Evolutionary conservation across 2,329 filamentous ascomycete species (phyloP).

Genomic region (Trichoderma koningii): DNA sequence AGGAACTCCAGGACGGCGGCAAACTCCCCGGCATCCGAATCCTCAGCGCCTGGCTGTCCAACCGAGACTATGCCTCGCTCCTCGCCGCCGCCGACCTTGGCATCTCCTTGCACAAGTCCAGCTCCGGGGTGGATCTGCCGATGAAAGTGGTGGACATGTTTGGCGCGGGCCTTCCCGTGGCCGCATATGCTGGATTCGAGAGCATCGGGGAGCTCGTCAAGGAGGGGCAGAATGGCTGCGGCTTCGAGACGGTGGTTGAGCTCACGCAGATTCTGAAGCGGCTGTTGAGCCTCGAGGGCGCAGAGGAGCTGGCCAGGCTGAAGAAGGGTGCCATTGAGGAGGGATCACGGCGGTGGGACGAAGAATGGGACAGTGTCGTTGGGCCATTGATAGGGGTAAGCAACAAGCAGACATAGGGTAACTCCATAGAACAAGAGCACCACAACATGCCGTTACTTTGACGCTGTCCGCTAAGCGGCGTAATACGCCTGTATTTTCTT

Average conservation of each 20-base stretch:
- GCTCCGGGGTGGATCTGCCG: slow-evolving; percentile 90
- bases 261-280: slow-evolving; percentile 64
- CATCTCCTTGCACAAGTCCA: slow-evolving; percentile 88
- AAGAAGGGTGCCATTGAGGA: slow-evolving; percentile 73
- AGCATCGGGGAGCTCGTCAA: slow-evolving; percentile 89
- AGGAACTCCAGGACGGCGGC: slow-evolving; percentile 59
- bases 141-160: slow-evolving; percentile 99
- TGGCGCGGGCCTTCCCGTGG: slow-evolving; percentile 86
- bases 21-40: slow-evolving; percentile 72
- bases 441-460: neutral
- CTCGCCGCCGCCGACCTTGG: slow-evolving; percentile 86
- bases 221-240: slow-evolving; percentile 81
- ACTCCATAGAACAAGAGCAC: neutral
- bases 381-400: slow-evolving; percentile 65
- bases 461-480: neutral
- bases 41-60: slow-evolving; percentile 80
- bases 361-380: slow-evolving; percentile 87
- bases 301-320: slow-evolving; percentile 59
- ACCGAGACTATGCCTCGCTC: slow-evolving; percentile 79
- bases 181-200: slow-evolving; percentile 81
- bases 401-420: slow-evolving; percentile 26
- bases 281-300: slow-evolving; percentile 59
- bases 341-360: slow-evolving; percentile 79
- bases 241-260: slow-evolving; percentile 73
- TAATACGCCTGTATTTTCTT: neutral